Percentiles rank a stretch among this genome's conserved stretches.
phyloP scores from a whole-genome alignment of 179 eudicot species.

The Silene vulgaris region DNA sequence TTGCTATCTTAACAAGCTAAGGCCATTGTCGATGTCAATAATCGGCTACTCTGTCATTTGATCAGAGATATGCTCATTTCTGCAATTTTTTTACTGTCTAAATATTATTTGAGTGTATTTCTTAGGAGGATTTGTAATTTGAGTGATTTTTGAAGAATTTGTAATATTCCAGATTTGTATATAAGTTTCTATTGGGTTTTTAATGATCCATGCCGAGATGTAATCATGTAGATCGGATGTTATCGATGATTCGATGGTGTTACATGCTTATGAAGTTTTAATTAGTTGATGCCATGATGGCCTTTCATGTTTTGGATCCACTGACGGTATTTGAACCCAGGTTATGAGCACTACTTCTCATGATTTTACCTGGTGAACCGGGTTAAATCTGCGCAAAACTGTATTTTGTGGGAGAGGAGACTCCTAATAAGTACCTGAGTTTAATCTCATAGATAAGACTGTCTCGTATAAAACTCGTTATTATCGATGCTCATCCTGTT shows the following conservation, averaged over 20 bases:
- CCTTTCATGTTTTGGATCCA: too few relatives aligned
- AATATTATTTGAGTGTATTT: slow-evolving; percentile 13
- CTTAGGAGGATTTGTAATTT: slow-evolving; percentile 16
- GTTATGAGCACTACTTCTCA: too few relatives aligned
- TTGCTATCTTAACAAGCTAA: not conserved
- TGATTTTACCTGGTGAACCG: too few relatives aligned
- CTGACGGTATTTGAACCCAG: too few relatives aligned
- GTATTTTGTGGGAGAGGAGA: too few relatives aligned
- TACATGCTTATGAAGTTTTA: not conserved
- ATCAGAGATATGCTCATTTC: slow-evolving; percentile 16
- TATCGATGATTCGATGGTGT: not conserved
- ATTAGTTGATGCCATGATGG: too few relatives aligned
- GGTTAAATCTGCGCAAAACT: too few relatives aligned
- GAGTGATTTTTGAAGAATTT: slow-evolving; percentile 17
- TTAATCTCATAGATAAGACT: too few relatives aligned
- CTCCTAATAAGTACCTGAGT: too few relatives aligned
- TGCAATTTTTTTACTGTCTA: slow-evolving; percentile 10
- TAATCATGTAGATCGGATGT: not conserved
- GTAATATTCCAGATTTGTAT: slow-evolving; percentile 3
- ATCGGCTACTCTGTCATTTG: not conserved
- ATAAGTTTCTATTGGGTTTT: not conserved
- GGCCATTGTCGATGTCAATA: slow-evolving; percentile 9
- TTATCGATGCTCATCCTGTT: too few relatives aligned
- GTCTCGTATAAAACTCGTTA: too few relatives aligned
- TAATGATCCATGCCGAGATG: not conserved